Evolutionary conservation across 1,284 basidiomycete species (phyloP), one percentile per base, ranked within the genome.

Genomic region (Puccinia polysora): DNA sequence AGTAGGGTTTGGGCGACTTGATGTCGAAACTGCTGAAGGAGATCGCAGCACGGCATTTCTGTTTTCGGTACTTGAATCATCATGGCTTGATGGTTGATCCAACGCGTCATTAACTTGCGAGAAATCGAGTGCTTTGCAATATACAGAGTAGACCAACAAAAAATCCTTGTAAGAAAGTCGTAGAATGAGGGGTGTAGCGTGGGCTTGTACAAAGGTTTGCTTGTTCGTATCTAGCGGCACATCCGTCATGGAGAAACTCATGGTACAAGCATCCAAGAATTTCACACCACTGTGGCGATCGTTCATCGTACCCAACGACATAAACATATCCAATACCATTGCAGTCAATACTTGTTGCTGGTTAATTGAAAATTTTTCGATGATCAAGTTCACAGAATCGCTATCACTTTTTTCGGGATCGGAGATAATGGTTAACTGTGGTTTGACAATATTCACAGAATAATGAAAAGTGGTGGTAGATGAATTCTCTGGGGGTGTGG

Each of bases 281-380:
- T 65, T 73, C 4, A 73, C 70, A 23, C 52, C 62, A 15, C 53
- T 55, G 28, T 59, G 60, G 15, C 36, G 52, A 38, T 65, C 62
- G 20, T 62, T 62, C 70, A 73, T 73, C 5, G 49, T 73, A 34
- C 70, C 70, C 47, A 73, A 63, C 2, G 62, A 64, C 70, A 73
- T 73, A 7, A 15, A 55, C 70, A 73, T 49, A 38, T 73, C 50
- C 25, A 53, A 49, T 15, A 73, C 62, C 34, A 56, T 50, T 14
- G 52, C 60, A 25, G 62, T 55, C 15, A 73, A 53, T 18, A 53
- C 60, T 8, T 62, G 47, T 50, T 65, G 60, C 50, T 73, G 50
- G 20, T 62, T 34, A n/a, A 73, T 49, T 56, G 52, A 65, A 56
- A 73, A 47, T 45, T 73, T 73, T 20, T 73, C 70, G 25, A 73